Base-by-base conservation (phyloP, 2,329 filamentous ascomycete genomes). In the Ophiostoma quercus region DNA sequence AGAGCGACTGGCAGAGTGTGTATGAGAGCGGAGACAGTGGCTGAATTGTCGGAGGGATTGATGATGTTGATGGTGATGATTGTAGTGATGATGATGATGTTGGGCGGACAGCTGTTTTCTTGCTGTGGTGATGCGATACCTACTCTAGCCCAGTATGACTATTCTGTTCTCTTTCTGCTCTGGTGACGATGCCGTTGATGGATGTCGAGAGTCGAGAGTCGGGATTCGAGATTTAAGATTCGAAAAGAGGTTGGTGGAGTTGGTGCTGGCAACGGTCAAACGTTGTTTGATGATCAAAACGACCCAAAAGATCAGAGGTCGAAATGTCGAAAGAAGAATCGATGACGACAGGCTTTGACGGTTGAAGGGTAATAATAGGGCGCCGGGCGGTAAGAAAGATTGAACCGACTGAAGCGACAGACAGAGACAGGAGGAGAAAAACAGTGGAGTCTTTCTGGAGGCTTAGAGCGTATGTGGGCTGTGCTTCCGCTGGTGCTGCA, bases 321-420 rank as follows among this genome's bases (percentile, higher is more conserved):
- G 43, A 43, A 47, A 51, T 19, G 22, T 57, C 51, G 22, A 43
- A 54, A 67, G 6, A n/a, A 66, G 60, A 51, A 67, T 32, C 41
- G 41, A 32, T 37, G 37, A 66, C 32, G 37, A 68, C 51, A 57
- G 22, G 51, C n/a, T 57, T 57, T 57, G 43, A 47, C 43, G 43
- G 43, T 47, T 25, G 39, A 37, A 67, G 29, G 22, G n/a, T 63
- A 32, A 32, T 47, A 41, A 16, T n/a, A 32, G 22, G 57, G 25
- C 22, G 51, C 14, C 22, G 25, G 57, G 57, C 57, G 57, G 57
- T 62, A 62, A 62, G 57, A 62, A 25, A 12, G 39, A 41, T 11
- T 41, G 34, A 11, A 54, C 16, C 41, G 41, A 43, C 41, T n/a
- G 47, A 54, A 57, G 22, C 51, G 51, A 54, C 51, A 25, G 51